These are phyloP conservation scores for Pseudozyma pruni DNA, from an alignment of 1,284 basidiomycete genomes.

Conservation along the genomic window DNA sequence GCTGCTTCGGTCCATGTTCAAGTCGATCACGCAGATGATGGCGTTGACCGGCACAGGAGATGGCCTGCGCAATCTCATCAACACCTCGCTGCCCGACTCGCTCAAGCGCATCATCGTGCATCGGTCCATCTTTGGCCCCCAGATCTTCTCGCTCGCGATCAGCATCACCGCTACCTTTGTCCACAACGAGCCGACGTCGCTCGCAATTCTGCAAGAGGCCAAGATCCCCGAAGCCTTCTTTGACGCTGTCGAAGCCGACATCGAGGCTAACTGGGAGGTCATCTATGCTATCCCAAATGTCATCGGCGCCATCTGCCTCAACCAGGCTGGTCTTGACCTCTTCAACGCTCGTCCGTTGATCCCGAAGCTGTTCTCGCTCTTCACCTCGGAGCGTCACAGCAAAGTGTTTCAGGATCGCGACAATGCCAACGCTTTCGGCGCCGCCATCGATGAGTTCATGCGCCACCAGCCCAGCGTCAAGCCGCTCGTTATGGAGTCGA, in stretches of 20 bases:
- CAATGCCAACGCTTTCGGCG: conserved; percentile 86
- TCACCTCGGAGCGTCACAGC: conserved; percentile 84
- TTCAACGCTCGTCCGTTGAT: conserved; percentile 80
- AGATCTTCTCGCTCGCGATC: conserved; percentile 81
- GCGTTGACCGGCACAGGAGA: conserved; percentile 87
- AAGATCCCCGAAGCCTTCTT: conserved; percentile 91
- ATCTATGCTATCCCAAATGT: conserved; percentile 92
- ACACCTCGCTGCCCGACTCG: conserved; percentile 85
- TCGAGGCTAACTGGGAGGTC: conserved; percentile 78
- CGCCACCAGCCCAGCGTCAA: conserved; percentile 94
- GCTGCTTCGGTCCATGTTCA: conserved; percentile 86
- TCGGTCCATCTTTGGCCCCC: conserved; percentile 84
- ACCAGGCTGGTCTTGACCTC: conserved; percentile 86
- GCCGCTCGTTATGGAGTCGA: conserved; percentile 72
- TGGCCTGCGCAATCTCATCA: conserved; percentile 91
- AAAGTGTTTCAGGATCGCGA: conserved; percentile 93
- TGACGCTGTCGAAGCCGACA: conserved; percentile 80
- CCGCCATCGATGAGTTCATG: conserved; percentile 91
- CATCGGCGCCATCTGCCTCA: conserved; percentile 95
- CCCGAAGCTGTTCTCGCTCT: conserved; percentile 83
- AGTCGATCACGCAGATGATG: conserved; percentile 96
- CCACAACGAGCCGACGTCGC: conserved; percentile 97
- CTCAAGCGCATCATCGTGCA: conserved; percentile 89
- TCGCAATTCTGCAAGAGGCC: conserved; percentile 90
- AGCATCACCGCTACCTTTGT: conserved; percentile 98